phyloP scores from a whole-genome alignment of 2,329 filamentous ascomycete genomes.

The Colletotrichum sojae region DNA sequence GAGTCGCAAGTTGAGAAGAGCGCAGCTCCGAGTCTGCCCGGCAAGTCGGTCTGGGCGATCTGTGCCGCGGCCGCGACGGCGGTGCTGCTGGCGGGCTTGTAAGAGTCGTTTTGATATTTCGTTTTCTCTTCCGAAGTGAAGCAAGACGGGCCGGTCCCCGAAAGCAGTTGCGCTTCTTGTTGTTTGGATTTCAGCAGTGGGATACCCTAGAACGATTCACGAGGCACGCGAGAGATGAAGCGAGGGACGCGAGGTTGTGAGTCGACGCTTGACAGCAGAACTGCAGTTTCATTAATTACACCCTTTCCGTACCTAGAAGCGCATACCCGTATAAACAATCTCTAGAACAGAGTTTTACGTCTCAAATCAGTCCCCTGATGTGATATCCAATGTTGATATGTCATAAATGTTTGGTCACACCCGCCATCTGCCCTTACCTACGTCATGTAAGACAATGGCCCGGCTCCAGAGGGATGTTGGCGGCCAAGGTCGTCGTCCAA shows the following conservation, averaged over 20 bases:
- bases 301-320: constrained; percentile 27
- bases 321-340: constrained; percentile 19
- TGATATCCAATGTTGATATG: background rate
- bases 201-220: constrained; percentile 40
- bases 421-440: too few species aligned
- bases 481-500: too few species aligned
- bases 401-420: background rate
- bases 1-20: constrained; percentile 40
- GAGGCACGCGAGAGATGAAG: constrained; percentile 42
- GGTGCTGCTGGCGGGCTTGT: constrained; percentile 18
- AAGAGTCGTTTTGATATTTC: background rate
- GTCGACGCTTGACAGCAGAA: background rate
- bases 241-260: constrained; percentile 36
- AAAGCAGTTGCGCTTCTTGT: constrained; percentile 22
- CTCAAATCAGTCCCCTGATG: too few species aligned
- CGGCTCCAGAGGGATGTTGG: too few species aligned
- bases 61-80: constrained; percentile 6
- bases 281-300: background rate
- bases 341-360: constrained; percentile 1
- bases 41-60: constrained; percentile 20
- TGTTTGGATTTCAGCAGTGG: constrained; percentile 35
- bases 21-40: constrained; percentile 21
- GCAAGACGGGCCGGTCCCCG: constrained; percentile 38
- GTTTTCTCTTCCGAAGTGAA: constrained; percentile 3
- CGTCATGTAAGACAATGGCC: too few species aligned